A percentile compares a stretch with the other conserved stretches of the same genome.
These are phyloP conservation scores for Colletotrichum sp. DNA, from an alignment of 2,329 filamentous ascomycete species.

Conservation along the genomic window DNA sequence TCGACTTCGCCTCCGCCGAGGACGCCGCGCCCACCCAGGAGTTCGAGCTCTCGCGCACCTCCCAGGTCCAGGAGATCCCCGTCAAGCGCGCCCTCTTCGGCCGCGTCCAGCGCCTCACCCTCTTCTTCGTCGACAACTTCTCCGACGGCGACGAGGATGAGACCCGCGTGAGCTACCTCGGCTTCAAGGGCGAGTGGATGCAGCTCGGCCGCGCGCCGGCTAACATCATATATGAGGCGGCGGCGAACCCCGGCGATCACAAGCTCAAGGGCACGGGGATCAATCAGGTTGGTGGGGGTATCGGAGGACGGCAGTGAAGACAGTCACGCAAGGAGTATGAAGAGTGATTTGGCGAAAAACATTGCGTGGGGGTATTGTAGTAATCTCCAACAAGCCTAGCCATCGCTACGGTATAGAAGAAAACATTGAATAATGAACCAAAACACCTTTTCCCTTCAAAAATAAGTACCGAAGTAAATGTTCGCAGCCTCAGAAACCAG, in stretches of 20 bases:
- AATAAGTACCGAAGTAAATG: neutral
- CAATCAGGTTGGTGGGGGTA: conserved; percentile 60
- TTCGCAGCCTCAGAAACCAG: neutral
- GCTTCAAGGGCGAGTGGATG: conserved; percentile 78
- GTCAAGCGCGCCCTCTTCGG: conserved; percentile 90
- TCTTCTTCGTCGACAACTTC: conserved; percentile 96
- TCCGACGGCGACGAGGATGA: conserved; percentile 79
- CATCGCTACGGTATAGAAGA: neutral
- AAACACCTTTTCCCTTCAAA: neutral
- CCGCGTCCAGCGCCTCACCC: conserved; percentile 77
- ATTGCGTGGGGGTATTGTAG: neutral
- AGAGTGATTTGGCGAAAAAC: neutral
- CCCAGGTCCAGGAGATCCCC: conserved; percentile 84
- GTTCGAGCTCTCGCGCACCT: conserved; percentile 77
- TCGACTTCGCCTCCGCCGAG: conserved; percentile 82
- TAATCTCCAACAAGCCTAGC: neutral
- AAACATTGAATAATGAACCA: neutral
- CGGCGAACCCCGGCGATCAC: conserved; percentile 90
- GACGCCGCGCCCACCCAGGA: conserved; percentile 75
- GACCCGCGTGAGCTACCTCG: conserved; percentile 77
- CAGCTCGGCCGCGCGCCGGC: conserved; percentile 79
- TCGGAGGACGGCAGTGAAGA: conserved; percentile 42
- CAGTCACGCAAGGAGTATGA: neutral
- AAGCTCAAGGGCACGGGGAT: conserved; percentile 62
- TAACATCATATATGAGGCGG: conserved; percentile 91